A percentile compares a stretch with the other conserved stretches of the same genome.
Conservation (phyloP, 78 protist species). For the Chrysochromulina parva region DNA sequence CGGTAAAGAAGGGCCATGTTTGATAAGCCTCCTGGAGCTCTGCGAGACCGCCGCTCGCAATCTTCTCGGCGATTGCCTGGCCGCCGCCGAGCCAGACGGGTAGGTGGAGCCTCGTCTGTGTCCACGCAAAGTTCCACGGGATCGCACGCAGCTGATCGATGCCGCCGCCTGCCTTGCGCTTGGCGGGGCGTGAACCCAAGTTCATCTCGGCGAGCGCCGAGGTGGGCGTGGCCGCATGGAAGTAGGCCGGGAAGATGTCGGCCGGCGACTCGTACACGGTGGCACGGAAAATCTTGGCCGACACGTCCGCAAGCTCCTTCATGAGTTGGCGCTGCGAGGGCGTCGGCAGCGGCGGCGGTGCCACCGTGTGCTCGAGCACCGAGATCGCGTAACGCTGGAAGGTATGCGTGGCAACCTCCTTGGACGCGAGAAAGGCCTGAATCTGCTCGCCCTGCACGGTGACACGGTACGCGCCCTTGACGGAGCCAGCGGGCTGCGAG, state of each 20-base stretch:
- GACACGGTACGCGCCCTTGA: conserved; percentile 51
- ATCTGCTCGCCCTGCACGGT: conserved; percentile 82
- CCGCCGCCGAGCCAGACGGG: conserved; percentile 68
- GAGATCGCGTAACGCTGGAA: conserved; percentile 47
- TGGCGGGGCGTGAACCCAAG: conserved; percentile 69
- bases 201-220: conserved; percentile 35
- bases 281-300: conserved; percentile 41
- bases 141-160: conserved; percentile 72
- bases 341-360: conserved; percentile 57
- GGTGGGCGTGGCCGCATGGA: conserved; percentile 64
- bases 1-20: not conserved
- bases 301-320: conserved; percentile 50
- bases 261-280: conserved; percentile 31
- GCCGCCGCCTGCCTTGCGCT: conserved; percentile 41
- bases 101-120: conserved; percentile 67
- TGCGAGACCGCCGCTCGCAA: not conserved
- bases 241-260: conserved; percentile 58
- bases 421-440: conserved; percentile 49
- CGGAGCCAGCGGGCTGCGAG: conserved; percentile 76
- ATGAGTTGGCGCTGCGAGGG: conserved; percentile 59
- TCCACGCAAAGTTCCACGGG: conserved; percentile 77
- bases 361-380: conserved; percentile 47
- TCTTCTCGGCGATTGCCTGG: conserved; percentile 14
- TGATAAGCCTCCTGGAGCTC: not conserved
- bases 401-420: conserved; percentile 35